A percentile compares a stretch with the other conserved stretches of the same genome.
Evolutionary conservation across 2,329 filamentous ascomycete genomes (phyloP).

Genomic region (Allantophomopsis cytisporea): DNA sequence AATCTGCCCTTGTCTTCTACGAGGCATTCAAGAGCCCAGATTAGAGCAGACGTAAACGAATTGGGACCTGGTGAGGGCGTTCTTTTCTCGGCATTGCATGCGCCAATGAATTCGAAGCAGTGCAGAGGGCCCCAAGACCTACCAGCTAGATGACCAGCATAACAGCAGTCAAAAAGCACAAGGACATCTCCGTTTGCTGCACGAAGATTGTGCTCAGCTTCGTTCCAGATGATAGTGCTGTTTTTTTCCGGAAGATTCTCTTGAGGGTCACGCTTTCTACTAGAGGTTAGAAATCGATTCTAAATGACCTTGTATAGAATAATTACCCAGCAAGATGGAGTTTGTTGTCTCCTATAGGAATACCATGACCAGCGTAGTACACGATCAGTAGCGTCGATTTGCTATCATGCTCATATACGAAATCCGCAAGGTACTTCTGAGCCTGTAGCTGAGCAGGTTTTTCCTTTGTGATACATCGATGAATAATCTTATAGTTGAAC

Average conservation of each 20-base stretch:
- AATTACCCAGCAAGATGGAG: constrained; percentile 3
- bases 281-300: no score
- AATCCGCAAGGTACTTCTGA: constrained; percentile 8
- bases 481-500: constrained; percentile 5
- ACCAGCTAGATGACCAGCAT: constrained; percentile 2
- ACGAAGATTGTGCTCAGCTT: neutral
- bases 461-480: constrained; percentile 1
- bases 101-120: no score
- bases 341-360: constrained; percentile 2
- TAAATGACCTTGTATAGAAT: neutral
- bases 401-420: constrained; percentile 8
- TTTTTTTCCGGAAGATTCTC: no score
- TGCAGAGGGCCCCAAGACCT: constrained; percentile 1
- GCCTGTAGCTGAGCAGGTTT: constrained; percentile 6
- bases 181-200: constrained; percentile 1
- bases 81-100: neutral
- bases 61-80: constrained; percentile 1
- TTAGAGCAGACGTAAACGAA: constrained; percentile 4
- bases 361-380: constrained; percentile 17
- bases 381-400: constrained; percentile 13
- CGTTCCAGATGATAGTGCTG: no score
- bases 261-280: no score
- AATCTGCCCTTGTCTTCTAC: neutral
- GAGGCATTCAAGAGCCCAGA: constrained; percentile 2
- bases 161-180: constrained; percentile 5